A percentile compares a stretch with the other conserved stretches of the same genome.
These are phyloP conservation scores for Iberis amara DNA, from an alignment of 441 rosid species.

Conservation along the genomic window DNA sequence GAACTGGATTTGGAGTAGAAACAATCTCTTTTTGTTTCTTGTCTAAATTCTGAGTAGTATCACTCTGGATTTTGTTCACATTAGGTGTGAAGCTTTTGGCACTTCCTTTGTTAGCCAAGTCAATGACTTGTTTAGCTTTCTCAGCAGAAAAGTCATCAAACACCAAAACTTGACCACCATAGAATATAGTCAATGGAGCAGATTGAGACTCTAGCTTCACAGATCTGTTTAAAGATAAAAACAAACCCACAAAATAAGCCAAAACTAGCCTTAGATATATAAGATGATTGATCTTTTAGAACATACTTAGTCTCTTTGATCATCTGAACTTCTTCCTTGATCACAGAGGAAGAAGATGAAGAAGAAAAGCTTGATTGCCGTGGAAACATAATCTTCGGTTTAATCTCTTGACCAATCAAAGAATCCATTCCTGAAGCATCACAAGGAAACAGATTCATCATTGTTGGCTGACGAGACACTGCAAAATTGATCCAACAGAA, in stretches of 20 bases:
- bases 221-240: conserved; percentile 19
- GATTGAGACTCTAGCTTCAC: conserved; percentile 33
- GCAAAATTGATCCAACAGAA: no score
- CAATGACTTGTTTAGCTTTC: conserved; percentile 64
- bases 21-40: no score
- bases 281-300: no score
- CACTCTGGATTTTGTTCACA: no score
- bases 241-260: no score
- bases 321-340: conserved; percentile 31
- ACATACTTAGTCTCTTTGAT: conserved; percentile 34
- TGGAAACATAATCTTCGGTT: conserved; percentile 51
- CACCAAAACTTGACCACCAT: conserved; percentile 62
- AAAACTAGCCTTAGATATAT: no score
- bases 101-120: conserved; percentile 43
- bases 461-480: conserved; percentile 28
- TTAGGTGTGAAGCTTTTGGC: conserved; percentile 16
- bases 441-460: conserved; percentile 59
- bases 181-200: conserved; percentile 71
- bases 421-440: conserved; percentile 24
- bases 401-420: conserved; percentile 12
- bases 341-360: conserved; percentile 27
- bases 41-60: no score
- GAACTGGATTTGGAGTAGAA: no score
- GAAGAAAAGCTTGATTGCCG: conserved; percentile 42
- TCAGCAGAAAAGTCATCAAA: conserved; percentile 58